Evolutionary conservation across 2,329 filamentous ascomycete species (phyloP), one percentile per base, ranked within the genome.

Genomic region (Mycosphaerelloides madeirae): DNA sequence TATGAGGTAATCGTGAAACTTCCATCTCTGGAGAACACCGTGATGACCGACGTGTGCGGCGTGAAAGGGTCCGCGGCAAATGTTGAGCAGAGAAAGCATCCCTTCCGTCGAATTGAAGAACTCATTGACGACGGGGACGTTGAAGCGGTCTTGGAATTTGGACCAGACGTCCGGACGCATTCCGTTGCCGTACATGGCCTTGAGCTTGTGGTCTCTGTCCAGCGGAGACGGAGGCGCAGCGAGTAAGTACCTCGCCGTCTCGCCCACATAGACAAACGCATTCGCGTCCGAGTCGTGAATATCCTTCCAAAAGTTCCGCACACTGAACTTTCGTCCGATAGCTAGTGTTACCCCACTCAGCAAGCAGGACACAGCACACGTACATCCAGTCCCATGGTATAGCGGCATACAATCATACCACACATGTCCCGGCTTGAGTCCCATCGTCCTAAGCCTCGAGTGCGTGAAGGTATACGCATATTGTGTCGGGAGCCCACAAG

Each of bases 91-190:
- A 0, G 65, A 64, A 55, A 89, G 76, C 38, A 87, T 73, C 22
- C 84, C 83, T 64, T 90, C 85, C 1, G 83, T 86, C 46, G 81
- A 85, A 62, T 84, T 85, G 72, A 87, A 90, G 67, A 90, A 88
- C 63, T 90, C 85, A 48, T 70, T 71, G 2, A 90, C 78, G 20
- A 77, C 74, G 11, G 73, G 65, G 52, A 85, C 76, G 40, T 75
- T 76, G 59, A 84, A 85, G 11, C 81, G 74, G 37, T 83, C 76
- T 31, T 76, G 68, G 63, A 86, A 86, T 16, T 74, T 70, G 22
- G 72, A 65, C 83, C 83, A 87, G 1, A 86, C 79, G 55, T 87
- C 83, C 0, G 82, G 81, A 1, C 82, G 73, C 55, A 85, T 70
- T 1, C 82, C 82, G 57, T 85, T 85, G 45, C 82, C 82, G 56